Evolutionary conservation across 768 basidiomycete species (phyloP).

Genomic region (Termitomyces sp.): DNA sequence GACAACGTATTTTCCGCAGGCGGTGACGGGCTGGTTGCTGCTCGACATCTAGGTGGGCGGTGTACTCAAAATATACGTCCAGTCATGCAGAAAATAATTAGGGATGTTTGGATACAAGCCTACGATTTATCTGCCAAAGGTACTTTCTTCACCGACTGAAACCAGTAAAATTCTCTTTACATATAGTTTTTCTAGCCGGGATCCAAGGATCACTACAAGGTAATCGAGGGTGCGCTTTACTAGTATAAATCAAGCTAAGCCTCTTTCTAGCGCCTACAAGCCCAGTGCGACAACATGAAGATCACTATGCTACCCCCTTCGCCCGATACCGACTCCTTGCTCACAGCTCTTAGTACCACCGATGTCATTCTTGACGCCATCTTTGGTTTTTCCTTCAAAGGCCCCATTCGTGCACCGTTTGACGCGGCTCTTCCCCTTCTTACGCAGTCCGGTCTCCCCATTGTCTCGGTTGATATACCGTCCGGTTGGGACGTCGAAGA

Average conservation of each 20-base stretch:
- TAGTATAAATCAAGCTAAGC: background rate
- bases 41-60: conserved; percentile 78
- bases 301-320: conserved; percentile 65
- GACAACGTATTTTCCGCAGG: conserved; percentile 27
- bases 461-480: conserved; percentile 94
- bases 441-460: conserved; percentile 60
- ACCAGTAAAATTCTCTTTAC: too few species aligned
- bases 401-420: conserved; percentile 87
- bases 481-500: conserved; percentile 94
- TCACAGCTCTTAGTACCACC: conserved; percentile 44
- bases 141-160: conserved; percentile 17
- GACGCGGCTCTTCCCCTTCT: conserved; percentile 67
- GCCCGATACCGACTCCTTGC: conserved; percentile 38
- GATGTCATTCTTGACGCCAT: conserved; percentile 93
- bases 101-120: conserved; percentile 92
- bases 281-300: conserved; percentile 84
- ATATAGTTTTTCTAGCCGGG: conserved; percentile 54
- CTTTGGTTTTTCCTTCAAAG: conserved; percentile 96
- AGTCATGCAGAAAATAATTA: conserved; percentile 20
- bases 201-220: conserved; percentile 89
- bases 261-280: conserved; percentile 59
- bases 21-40: conserved; percentile 95
- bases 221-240: conserved; percentile 16
- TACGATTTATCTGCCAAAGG: conserved; percentile 93
- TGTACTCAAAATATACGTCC: background rate